Evolutionary conservation across 78 protist species (phyloP).

Genomic region (Mastigamoeba balamuthi): DNA sequence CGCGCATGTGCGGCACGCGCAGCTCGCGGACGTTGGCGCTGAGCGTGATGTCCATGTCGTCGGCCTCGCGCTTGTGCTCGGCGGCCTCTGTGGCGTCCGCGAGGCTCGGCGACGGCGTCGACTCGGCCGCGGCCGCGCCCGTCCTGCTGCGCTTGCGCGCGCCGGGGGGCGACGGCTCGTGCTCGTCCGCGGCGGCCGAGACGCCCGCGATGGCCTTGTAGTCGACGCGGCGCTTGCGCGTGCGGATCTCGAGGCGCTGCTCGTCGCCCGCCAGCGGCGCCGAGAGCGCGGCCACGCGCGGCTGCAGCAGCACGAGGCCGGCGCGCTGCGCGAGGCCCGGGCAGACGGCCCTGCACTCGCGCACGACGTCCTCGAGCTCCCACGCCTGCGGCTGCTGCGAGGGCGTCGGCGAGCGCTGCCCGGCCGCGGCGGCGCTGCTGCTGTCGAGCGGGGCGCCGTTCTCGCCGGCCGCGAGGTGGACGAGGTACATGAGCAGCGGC

Average conservation of each 20-base stretch:
- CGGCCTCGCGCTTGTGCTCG: too few relatives aligned
- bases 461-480: neutral
- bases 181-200: too few relatives aligned
- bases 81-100: too few relatives aligned
- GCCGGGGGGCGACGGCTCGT: too few relatives aligned
- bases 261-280: neutral
- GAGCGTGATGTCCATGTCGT: neutral
- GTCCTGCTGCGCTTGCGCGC: too few relatives aligned
- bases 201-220: too few relatives aligned
- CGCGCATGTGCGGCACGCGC: neutral
- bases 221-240: too few relatives aligned
- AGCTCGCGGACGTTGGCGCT: neutral
- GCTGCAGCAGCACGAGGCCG: neutral
- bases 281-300: too few relatives aligned
- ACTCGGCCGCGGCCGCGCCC: too few relatives aligned
- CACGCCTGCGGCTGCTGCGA: neutral
- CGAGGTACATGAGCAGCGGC: neutral
- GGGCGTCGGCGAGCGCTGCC: neutral
- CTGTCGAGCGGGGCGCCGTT: neutral
- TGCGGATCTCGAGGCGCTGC: neutral
- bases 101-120: too few relatives aligned
- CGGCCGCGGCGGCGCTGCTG: neutral
- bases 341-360: neutral
- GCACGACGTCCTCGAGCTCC: neutral
- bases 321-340: neutral